Percentiles rank a stretch among this genome's conserved stretches.
phyloP scores from a whole-genome alignment of 257 asterid genomes.

The Rhazya stricta region DNA sequence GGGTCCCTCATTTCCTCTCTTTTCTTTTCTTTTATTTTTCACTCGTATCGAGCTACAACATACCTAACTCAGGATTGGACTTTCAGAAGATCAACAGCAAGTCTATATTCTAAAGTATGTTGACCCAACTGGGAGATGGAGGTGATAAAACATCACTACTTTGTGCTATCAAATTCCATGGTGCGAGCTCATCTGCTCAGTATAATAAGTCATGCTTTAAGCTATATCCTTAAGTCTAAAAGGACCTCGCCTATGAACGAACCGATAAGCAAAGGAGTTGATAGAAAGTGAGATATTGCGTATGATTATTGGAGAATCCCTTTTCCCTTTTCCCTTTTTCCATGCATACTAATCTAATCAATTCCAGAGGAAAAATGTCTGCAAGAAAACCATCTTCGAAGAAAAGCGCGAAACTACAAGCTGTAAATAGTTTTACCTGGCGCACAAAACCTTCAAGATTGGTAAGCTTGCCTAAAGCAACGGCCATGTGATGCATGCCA shows the following conservation, averaged over 20 bases:
- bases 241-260: background rate
- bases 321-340: background rate
- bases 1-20: background rate
- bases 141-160: background rate
- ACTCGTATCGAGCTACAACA: background rate
- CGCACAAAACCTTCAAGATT: slow-evolving; percentile 84
- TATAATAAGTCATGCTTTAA: slow-evolving; percentile 3
- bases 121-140: background rate
- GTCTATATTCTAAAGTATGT: background rate
- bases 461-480: slow-evolving; percentile 75
- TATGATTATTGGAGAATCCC: background rate
- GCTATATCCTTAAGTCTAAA: background rate
- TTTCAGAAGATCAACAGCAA: background rate
- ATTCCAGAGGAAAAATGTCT: no score
- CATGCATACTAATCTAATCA: background rate
- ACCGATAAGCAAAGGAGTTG: background rate
- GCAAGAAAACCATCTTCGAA: background rate
- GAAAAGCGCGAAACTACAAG: background rate
- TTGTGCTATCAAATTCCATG: background rate
- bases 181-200: background rate
- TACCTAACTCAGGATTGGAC: background rate
- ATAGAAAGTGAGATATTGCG: background rate
- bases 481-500: slow-evolving; percentile 84
- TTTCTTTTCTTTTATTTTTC: background rate
- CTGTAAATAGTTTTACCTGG: slow-evolving; percentile 49